Evolutionary conservation across 2,329 filamentous ascomycete species (phyloP).

Genomic region (Talaromyces marneffei): DNA sequence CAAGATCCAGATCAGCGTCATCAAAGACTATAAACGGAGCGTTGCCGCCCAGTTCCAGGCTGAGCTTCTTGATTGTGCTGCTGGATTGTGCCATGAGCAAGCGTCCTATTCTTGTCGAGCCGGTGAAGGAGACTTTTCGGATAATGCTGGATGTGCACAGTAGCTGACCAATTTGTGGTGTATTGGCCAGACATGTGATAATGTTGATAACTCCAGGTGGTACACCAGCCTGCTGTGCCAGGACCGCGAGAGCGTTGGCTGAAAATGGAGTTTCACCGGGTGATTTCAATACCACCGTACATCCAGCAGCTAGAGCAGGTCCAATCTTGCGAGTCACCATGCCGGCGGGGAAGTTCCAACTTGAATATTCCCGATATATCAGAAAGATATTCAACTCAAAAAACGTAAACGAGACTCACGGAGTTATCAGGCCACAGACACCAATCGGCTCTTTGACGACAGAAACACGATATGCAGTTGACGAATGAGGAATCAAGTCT

Average conservation of each 20-base stretch:
- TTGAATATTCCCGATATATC: not conserved
- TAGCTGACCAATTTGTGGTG: slow-evolving; percentile 38
- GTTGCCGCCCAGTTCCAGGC: slow-evolving; percentile 41
- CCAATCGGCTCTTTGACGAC: slow-evolving; percentile 22
- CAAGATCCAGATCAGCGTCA: not conserved
- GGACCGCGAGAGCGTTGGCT: slow-evolving; percentile 52
- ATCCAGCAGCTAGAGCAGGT: slow-evolving; percentile 23
- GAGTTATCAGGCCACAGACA: slow-evolving; percentile 22
- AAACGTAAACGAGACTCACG: not conserved
- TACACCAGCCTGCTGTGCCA: slow-evolving; percentile 16
- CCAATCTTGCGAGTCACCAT: slow-evolving; percentile 22
- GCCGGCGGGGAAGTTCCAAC: slow-evolving; percentile 18
- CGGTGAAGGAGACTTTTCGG: slow-evolving; percentile 63
- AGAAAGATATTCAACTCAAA: not conserved
- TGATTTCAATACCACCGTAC: slow-evolving; percentile 37
- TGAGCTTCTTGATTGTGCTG: slow-evolving; percentile 34
- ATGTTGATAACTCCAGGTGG: slow-evolving; percentile 8
- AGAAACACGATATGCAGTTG: slow-evolving; percentile 7
- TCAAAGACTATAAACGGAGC: slow-evolving; percentile 22
- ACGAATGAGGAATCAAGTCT: slow-evolving; percentile 41
- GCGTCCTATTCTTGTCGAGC: slow-evolving; percentile 26
- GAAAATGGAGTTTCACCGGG: slow-evolving; percentile 83
- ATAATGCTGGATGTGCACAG: slow-evolving; percentile 74
- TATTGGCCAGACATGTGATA: not conserved
- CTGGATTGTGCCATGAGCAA: slow-evolving; percentile 22